Base-by-base conservation (phyloP, 2,329 filamentous ascomycete genomes). In the Zasmidium angulare region DNA sequence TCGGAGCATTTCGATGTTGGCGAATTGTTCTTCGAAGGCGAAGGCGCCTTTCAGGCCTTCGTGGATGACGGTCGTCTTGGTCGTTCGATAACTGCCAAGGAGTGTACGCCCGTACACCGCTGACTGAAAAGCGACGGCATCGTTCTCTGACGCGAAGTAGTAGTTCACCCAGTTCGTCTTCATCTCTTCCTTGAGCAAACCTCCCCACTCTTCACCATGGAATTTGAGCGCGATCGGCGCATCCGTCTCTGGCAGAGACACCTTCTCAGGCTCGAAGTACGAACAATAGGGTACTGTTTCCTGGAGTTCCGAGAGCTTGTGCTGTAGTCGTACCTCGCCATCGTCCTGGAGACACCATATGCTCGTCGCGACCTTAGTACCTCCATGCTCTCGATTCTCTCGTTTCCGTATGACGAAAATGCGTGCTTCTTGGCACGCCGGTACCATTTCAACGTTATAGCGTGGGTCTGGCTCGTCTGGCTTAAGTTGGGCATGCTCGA, bases 1-100 rank as follows among this genome's bases (percentile, higher is more conserved):
- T 2, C 79, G 72, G 1, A 81, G 69, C 36, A 77, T 77, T 59
- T 81, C 79, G 59, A 80, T 76, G 20, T 75, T 78, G 55, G 78
- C 79, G 70, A 81, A 78, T 64, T 80, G 78, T 63, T 80, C 78
- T 55, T 79, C 76, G 56, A 79, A 78, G 2, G 75, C 69, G 55
- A 80, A 76, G 0, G 74, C 70, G 0, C 74, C 72, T 20, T 71
- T 68, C 19, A 79, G 52, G 3, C 78, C 78, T 56, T 78, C 74
- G 64, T 79, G 78, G 9, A 78, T 69, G 22, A 79, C 76, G 31
- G 76, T 74, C 1, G 77, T 79, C 56, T 78, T 77, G 29, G 72
- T 74, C 0, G 77, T 80, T 29, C 74, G 72, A 59, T 73, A 79
- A 2, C 74, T 76, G 2, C 73, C 76, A 0, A 80, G 66, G 7